Base-by-base conservation (phyloP, 2,329 filamentous ascomycete species). In the Beauveria pseudobassiana region DNA sequence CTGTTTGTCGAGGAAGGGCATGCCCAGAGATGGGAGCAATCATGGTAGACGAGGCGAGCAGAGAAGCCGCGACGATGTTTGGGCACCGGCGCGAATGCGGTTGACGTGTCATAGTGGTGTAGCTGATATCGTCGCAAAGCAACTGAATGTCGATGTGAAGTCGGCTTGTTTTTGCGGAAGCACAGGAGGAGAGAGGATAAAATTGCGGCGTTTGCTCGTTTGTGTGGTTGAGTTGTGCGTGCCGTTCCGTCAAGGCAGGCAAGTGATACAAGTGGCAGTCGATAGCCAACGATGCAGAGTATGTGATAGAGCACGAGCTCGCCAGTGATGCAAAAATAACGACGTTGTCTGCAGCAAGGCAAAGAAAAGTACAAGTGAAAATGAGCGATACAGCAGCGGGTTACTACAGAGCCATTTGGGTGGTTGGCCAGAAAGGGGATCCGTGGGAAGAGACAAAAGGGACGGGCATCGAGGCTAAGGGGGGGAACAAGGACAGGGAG, bases 1-100 rank as follows among this genome's bases (percentile, higher is more conserved):
- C 67, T 5, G 74, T 76, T 48, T 73, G 70, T 43, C 67, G 68
- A 14, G 74, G 73, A 9, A 75, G 63, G 40, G 67, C 69, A 64
- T 73, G 69, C 8, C 68, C 69, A 20, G 67, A 62, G 14, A 69
- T 64, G 26, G 67, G 59, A 28, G 64, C 59, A 55, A 75, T 65
- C 7, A 69, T 60, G 48, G 65, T 63, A 52, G 69, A 69, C 61
- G 74, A 64, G 20, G 73, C 59, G 28, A 75, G 45, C 9, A 58
- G 22, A 7, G 55, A 42, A 9, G 55, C 30, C 16, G 45, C 45
- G 20, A 58, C 24, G 42, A 30, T 16, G 16, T 40, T 18, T 14
- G 12, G 45, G 7, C n/a, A 34, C 4, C 45, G 55, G 12, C 20
- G 45, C 1, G 45, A 49, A 4, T 16, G 5, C 12, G 45, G 8